Conservation (phyloP, 164 flowering plant species). For the Tinospora cordifolia region DNA sequence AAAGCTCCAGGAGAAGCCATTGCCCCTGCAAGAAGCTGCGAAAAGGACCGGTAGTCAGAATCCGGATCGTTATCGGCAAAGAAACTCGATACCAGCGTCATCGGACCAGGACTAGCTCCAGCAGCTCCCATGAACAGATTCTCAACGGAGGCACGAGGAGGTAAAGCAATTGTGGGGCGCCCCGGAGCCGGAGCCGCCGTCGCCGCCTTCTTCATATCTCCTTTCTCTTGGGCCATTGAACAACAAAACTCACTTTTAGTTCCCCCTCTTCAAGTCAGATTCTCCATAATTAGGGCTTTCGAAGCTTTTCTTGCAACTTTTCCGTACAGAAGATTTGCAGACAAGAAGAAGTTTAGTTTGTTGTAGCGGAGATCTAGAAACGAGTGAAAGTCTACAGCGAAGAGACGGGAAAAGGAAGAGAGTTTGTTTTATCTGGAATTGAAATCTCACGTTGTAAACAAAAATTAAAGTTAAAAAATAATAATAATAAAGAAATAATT, state of each 20-base stretch:
- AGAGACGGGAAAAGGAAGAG: not conserved
- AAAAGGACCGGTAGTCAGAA: slow-evolving; percentile 51
- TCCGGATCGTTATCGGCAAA: slow-evolving; percentile 56
- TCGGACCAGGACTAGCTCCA: slow-evolving; percentile 79
- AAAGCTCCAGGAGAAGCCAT: slow-evolving; percentile 54
- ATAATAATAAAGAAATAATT: not conserved
- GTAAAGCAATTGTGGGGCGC: slow-evolving; percentile 55
- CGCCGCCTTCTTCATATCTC: slow-evolving; percentile 12
- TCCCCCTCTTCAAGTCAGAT: not conserved
- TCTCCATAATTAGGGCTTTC: slow-evolving; percentile 14
- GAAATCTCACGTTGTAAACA: too few species aligned
- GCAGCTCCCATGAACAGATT: slow-evolving; percentile 32
- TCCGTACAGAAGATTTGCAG: not conserved
- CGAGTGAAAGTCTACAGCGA: slow-evolving; percentile 21
- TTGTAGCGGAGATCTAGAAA: slow-evolving; percentile 20
- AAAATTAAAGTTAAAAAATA: too few species aligned
- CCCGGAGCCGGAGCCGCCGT: slow-evolving; percentile 19
- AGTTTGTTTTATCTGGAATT: slow-evolving; percentile 1
- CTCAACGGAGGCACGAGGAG: slow-evolving; percentile 50
- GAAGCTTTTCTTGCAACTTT: not conserved
- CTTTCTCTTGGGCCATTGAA: slow-evolving; percentile 21
- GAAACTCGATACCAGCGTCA: slow-evolving; percentile 71
- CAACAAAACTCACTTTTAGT: not conserved
- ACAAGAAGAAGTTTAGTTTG: not conserved
- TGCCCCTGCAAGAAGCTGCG: slow-evolving; percentile 92